Evolutionary conservation across 177 flowering plant species (phyloP), one percentile per base, ranked within the genome.

Genomic region (Viscum album): DNA sequence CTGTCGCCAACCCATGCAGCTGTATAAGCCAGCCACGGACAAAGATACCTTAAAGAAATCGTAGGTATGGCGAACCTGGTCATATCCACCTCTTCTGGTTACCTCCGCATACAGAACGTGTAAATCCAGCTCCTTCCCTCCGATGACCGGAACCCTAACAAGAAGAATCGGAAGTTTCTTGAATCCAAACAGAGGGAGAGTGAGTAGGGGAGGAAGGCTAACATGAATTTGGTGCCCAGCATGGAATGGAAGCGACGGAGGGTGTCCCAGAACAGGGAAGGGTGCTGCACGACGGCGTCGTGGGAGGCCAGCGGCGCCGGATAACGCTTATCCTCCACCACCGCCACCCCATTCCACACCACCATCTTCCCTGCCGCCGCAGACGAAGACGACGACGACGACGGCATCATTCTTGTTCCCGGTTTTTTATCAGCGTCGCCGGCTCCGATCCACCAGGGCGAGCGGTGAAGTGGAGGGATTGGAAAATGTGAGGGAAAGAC

Each of bases 51-150:
- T n/a, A n/a, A n/a, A n/a, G n/a, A n/a, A n/a, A n/a, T n/a, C n/a
- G n/a, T n/a, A n/a, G 41, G 13, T 37, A 37, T 37, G 41, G 41
- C 37, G 1, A 35, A 89, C 96, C 95, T 89, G 87, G 34, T 90
- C 82, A 79, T 81, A 85, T 12, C 98, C 98, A 69, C 96, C 96
- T 68, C 92, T 88, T 52, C 65, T 83, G 15, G 98, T 88, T 13
- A 85, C 98, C 79, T 92, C 92, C 34, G 79, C 83, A 68, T 90
- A 92, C 5, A 90, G 78, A 29, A 81, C 75, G 74, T 90, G 93
- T 88, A 92, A 83, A 78, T 92, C 84, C 45, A 92, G 78, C 76
- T 87, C 88, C 73, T 85, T 89, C 71, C 93, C 91, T 76, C 92
- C 96, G 72, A 89, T 86, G 74, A 87, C 93, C 62, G 96, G 98